phyloP scores from a whole-genome alignment of 106 monocot species.

The Dioscorea dumetorum region DNA sequence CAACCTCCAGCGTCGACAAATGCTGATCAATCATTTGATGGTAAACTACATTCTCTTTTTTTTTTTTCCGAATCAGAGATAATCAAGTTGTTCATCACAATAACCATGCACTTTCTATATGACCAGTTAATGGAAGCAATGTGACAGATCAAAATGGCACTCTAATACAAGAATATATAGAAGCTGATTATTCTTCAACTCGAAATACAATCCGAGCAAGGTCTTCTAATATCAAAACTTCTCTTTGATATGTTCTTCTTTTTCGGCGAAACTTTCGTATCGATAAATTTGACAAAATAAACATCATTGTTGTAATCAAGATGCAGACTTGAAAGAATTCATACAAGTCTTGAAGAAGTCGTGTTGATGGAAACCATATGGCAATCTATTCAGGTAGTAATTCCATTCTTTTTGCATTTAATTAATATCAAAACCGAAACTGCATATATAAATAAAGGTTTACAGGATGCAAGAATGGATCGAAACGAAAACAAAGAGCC shows the following conservation, averaged over 20 bases:
- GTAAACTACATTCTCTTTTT: background rate
- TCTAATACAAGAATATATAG: background rate
- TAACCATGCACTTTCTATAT: constrained; percentile 7
- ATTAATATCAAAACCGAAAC: too few relatives aligned
- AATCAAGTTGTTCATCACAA: background rate
- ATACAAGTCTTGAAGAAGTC: constrained; percentile 35
- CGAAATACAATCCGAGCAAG: too few relatives aligned
- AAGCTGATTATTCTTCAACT: too few relatives aligned
- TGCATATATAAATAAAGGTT: too few relatives aligned
- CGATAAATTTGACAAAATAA: too few relatives aligned
- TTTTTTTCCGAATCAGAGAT: background rate
- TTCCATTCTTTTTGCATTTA: too few relatives aligned
- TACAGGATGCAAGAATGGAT: too few relatives aligned
- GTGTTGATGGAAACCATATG: constrained; percentile 50
- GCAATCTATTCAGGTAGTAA: constrained; percentile 38
- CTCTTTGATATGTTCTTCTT: too few relatives aligned
- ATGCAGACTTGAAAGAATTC: constrained; percentile 12
- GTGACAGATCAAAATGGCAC: background rate
- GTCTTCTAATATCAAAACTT: too few relatives aligned
- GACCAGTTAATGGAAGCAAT: background rate
- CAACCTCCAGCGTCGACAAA: background rate
- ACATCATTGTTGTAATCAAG: constrained; percentile 2
- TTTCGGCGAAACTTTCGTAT: too few relatives aligned
- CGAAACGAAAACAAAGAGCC: too few relatives aligned
- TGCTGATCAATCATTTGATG: background rate